phyloP scores from a whole-genome alignment of 148 eudicot genomes.

The Rhododendron kiyosumense region DNA sequence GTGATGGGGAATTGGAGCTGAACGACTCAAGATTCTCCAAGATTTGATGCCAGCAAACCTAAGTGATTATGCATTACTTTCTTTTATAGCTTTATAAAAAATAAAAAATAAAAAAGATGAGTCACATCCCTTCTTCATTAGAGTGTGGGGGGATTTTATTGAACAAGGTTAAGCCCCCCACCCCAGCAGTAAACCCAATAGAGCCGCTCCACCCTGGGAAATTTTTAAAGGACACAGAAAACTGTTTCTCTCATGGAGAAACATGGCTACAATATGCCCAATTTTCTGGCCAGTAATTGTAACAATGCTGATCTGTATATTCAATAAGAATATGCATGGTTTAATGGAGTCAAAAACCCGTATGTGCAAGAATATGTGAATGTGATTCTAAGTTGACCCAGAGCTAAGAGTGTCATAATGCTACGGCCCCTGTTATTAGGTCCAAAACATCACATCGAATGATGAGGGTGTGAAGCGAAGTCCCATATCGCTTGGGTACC shows the following conservation, averaged over 20 bases:
- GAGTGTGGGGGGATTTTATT: background rate
- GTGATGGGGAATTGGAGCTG: background rate
- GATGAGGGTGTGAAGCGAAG: background rate
- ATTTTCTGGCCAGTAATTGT: background rate
- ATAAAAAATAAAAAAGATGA: background rate
- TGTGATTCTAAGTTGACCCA: background rate
- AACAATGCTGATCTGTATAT: background rate
- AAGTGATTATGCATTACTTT: background rate
- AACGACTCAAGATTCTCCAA: background rate
- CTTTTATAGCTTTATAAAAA: background rate
- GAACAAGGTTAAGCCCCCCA: background rate
- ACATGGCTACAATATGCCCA: background rate
- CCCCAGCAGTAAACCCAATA: background rate
- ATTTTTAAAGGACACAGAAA: background rate
- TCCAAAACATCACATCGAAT: background rate
- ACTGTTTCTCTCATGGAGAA: background rate
- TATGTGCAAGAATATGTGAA: background rate
- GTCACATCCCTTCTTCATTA: background rate
- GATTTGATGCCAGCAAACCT: background rate
- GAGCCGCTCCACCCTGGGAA: background rate
- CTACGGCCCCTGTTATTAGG: background rate
- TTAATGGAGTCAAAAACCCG: background rate
- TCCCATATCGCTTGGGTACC: no score
- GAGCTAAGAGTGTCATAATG: background rate
- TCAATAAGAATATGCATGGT: background rate